Evolutionary conservation across 768 basidiomycete species (phyloP).

Genomic region (Naganishia vaughanmartiniae): DNA sequence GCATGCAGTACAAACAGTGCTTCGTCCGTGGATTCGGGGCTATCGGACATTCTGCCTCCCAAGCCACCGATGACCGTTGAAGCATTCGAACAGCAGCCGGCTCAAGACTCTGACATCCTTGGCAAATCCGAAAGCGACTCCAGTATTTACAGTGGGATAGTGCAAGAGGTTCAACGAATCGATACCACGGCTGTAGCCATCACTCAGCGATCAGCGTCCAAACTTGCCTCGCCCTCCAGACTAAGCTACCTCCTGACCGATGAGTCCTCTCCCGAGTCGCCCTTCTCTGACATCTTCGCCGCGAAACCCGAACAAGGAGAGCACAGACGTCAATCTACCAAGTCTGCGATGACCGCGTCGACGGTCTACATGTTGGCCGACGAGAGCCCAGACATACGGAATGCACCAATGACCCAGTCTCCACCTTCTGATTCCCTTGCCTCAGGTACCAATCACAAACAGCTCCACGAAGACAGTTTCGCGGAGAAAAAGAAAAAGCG

Average conservation of each 20-base stretch:
- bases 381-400: neutral
- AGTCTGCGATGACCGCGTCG: neutral
- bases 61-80: neutral
- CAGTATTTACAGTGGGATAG: slow-evolving; percentile 4
- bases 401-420: neutral
- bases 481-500: slow-evolving; percentile 3
- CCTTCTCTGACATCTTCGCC: slow-evolving; percentile 10
- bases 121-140: neutral
- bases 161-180: neutral
- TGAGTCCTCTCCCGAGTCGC: slow-evolving; percentile 5
- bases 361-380: slow-evolving; percentile 8
- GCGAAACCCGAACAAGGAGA: neutral
- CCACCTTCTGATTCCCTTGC: neutral
- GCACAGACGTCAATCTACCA: neutral
- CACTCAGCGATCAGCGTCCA: neutral
- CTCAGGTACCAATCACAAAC: neutral
- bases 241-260: slow-evolving; percentile 5
- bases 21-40: slow-evolving; percentile 1
- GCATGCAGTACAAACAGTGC: neutral
- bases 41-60: slow-evolving; percentile 8
- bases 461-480: neutral
- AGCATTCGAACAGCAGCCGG: neutral
- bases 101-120: too few relatives aligned
- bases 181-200: neutral
- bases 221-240: neutral